Percentiles rank a stretch among this genome's conserved stretches.
phyloP scores from a whole-genome alignment of 202 grass and related monocot species.

The Saccharum hybrid region DNA sequence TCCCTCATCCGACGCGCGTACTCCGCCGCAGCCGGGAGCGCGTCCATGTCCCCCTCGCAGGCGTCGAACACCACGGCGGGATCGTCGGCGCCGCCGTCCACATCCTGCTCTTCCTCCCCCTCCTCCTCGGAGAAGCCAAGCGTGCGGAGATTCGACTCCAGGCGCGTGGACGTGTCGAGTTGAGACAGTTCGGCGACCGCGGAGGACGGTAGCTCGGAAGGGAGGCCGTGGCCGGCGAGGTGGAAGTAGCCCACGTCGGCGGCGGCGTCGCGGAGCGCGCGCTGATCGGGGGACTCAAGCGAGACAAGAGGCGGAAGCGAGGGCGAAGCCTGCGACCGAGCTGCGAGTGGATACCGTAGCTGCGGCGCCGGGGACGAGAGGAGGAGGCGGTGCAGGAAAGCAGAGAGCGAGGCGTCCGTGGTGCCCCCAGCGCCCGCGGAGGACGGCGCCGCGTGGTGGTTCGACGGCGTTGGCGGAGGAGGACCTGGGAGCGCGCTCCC shows the following conservation, averaged over 20 bases:
- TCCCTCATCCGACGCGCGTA: no score
- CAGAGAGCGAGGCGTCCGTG: slow-evolving; percentile 41
- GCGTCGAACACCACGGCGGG: slow-evolving; percentile 54
- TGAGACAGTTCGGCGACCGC: slow-evolving; percentile 46
- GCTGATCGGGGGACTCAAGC: slow-evolving; percentile 19
- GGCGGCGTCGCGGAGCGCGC: slow-evolving; percentile 32
- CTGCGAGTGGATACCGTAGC: slow-evolving; percentile 9
- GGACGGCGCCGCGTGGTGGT: no score
- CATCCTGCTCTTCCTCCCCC: not conserved
- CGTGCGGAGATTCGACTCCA: slow-evolving; percentile 25
- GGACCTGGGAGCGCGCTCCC: no score
- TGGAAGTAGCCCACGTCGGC: slow-evolving; percentile 67
- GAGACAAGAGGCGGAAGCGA: slow-evolving; percentile 37
- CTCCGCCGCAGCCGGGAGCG: slow-evolving; percentile 42
- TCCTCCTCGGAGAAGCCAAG: slow-evolving; percentile 57
- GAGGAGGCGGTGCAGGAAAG: slow-evolving; percentile 45
- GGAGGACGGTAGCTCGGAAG: slow-evolving; percentile 41
- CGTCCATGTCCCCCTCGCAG: slow-evolving; percentile 34
- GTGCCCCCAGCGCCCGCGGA: no score
- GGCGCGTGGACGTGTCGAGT: slow-evolving; percentile 1
- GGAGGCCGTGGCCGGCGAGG: slow-evolving; percentile 52
- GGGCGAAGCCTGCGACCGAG: not conserved
- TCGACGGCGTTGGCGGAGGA: no score
- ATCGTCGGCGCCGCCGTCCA: slow-evolving; percentile 17
- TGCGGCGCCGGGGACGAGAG: slow-evolving; percentile 42